phyloP scores from a whole-genome alignment of 257 asterid genomes.

The Lavandula angustifolia region DNA sequence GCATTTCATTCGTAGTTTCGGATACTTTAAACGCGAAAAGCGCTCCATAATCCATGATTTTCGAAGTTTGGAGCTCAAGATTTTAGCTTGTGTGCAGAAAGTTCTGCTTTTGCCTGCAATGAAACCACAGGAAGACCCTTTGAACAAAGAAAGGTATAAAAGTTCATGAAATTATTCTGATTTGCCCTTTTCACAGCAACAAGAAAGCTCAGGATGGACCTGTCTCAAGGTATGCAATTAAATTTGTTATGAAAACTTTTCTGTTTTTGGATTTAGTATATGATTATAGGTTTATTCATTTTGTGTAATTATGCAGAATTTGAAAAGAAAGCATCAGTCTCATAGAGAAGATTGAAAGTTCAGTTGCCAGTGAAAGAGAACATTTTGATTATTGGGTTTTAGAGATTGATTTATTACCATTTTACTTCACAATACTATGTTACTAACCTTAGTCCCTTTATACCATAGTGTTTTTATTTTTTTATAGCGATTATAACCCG shows the following conservation, averaged over 20 bases:
- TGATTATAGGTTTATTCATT: not conserved
- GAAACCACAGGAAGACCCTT: conserved; percentile 84
- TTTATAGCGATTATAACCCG: no score
- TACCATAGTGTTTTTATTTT: no score
- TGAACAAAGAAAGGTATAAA: conserved; percentile 56
- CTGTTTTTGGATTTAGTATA: not conserved
- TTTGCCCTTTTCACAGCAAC: conserved; percentile 31
- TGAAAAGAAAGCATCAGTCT: conserved; percentile 29
- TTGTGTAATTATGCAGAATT: conserved; percentile 17
- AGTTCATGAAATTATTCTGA: not conserved
- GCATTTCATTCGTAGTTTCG: not conserved
- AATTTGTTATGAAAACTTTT: not conserved
- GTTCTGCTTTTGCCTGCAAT: conserved; percentile 88
- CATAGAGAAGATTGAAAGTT: not conserved
- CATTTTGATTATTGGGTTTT: not conserved
- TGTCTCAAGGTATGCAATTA: conserved; percentile 36
- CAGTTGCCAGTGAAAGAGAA: not conserved
- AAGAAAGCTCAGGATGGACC: conserved; percentile 32
- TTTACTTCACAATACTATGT: not conserved
- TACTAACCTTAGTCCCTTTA: no score
- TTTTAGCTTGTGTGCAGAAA: conserved; percentile 52
- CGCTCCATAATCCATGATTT: not conserved
- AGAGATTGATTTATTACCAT: no score
- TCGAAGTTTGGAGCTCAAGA: not conserved
- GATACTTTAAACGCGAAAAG: no score